Conservation (phyloP, 805 yeast species). For the Blastobotrys americana region DNA sequence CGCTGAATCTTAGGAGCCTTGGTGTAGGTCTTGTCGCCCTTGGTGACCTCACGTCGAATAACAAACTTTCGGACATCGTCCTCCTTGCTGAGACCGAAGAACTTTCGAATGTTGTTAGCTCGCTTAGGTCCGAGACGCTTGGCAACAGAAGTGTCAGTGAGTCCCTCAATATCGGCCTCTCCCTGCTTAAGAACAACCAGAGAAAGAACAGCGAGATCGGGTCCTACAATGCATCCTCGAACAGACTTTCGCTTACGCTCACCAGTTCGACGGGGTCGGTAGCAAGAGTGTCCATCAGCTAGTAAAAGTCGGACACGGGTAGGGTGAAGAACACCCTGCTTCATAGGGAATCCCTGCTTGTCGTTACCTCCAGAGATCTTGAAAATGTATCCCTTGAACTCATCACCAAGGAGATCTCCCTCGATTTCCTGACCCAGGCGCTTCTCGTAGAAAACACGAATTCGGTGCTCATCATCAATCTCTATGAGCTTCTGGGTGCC, state of each 20-base stretch:
- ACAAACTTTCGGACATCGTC: constrained; percentile 89
- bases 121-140: constrained; percentile 99
- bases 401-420: constrained; percentile 97
- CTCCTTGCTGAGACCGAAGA: constrained; percentile 95
- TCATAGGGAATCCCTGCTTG: constrained; percentile 99
- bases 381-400: constrained; percentile 98
- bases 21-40: constrained; percentile 97
- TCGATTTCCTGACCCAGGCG: constrained; percentile 99
- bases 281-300: constrained; percentile 92
- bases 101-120: constrained; percentile 99
- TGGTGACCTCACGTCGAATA: constrained; percentile 95
- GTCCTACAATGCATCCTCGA: constrained; percentile 98
- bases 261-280: constrained; percentile 99
- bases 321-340: constrained; percentile 99
- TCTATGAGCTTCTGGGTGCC: constrained; percentile 98
- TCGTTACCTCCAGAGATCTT: constrained; percentile 99
- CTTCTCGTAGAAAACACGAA: constrained; percentile 97
- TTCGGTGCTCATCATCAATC: constrained; percentile 98
- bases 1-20: constrained; percentile 99
- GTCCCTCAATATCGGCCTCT: constrained; percentile 90
- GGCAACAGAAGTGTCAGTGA: constrained; percentile 91
- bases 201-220: constrained; percentile 93
- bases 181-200: constrained; percentile 95
- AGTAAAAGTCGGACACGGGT: constrained; percentile 96
- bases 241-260: constrained; percentile 99